Conservation (phyloP, 306 rosid genomes). For the Amphicarpaea edgeworthii region DNA sequence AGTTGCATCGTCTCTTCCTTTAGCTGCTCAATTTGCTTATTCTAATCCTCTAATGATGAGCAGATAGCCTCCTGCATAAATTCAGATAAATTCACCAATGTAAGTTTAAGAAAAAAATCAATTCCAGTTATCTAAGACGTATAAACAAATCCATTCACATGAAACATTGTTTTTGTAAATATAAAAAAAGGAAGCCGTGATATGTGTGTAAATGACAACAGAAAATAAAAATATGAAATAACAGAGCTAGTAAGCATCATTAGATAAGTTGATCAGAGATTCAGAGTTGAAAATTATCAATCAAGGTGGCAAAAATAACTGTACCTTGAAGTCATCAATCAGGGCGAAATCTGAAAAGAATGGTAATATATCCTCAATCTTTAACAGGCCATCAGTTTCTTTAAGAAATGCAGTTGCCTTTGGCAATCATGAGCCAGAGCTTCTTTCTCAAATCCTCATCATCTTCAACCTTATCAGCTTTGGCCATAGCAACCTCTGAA, state of each 20-base stretch:
- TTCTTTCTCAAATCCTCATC: slow-evolving; percentile 97
- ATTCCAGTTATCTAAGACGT: slow-evolving; percentile 7
- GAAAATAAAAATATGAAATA: slow-evolving; percentile 8
- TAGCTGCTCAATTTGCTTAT: slow-evolving; percentile 93
- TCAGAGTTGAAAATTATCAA: slow-evolving; percentile 11
- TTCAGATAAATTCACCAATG: slow-evolving; percentile 27
- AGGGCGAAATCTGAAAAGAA: slow-evolving; percentile 96
- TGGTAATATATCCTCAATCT: slow-evolving; percentile 93
- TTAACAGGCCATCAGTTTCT: slow-evolving; percentile 95
- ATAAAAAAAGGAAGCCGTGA: slow-evolving; percentile 23
- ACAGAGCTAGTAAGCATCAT: background rate
- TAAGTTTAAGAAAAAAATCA: slow-evolving; percentile 22
- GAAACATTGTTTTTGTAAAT: slow-evolving; percentile 27
- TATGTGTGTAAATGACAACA: slow-evolving; percentile 23
- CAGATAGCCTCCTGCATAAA: slow-evolving; percentile 85
- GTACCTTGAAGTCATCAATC: slow-evolving; percentile 95
- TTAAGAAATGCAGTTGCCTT: slow-evolving; percentile 97
- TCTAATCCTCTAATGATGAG: slow-evolving; percentile 93
- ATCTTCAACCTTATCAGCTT: slow-evolving; percentile 98
- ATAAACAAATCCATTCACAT: slow-evolving; percentile 14
- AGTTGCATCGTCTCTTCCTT: slow-evolving; percentile 96
- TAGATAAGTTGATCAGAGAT: background rate
- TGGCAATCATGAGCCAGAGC: slow-evolving; percentile 98
- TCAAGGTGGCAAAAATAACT: slow-evolving; percentile 34
- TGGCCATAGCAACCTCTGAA: slow-evolving; percentile 98